These are phyloP conservation scores for Mytilinidion resinicola DNA, from an alignment of 495 filamentous ascomycete species.

Conservation along the genomic window DNA sequence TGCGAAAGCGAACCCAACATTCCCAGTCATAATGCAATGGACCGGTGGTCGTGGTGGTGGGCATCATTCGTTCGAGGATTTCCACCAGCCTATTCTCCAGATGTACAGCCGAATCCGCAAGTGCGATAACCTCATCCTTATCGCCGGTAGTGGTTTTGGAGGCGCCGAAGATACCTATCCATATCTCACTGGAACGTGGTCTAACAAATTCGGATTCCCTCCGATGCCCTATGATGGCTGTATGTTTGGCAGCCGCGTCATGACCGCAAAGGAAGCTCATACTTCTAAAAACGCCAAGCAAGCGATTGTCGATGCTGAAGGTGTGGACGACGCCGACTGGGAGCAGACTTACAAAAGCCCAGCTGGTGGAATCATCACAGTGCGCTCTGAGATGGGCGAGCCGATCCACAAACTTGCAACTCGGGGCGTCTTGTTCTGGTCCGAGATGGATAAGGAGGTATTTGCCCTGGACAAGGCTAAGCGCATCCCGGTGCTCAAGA, in stretches of 20 bases:
- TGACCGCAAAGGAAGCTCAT: slow-evolving; percentile 91
- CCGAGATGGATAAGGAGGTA: slow-evolving; percentile 96
- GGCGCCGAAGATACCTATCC: slow-evolving; percentile 88
- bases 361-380: slow-evolving; percentile 92
- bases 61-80: slow-evolving; percentile 93
- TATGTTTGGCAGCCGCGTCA: slow-evolving; percentile 85
- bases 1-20: slow-evolving; percentile 80
- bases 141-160: slow-evolving; percentile 90
- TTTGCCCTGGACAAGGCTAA: slow-evolving; percentile 95
- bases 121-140: slow-evolving; percentile 76
- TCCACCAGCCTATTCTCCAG: slow-evolving; percentile 85
- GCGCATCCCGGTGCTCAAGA: slow-evolving; percentile 83
- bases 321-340: slow-evolving; percentile 84
- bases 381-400: slow-evolving; percentile 97
- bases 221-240: slow-evolving; percentile 92
- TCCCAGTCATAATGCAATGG: slow-evolving; percentile 90
- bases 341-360: slow-evolving; percentile 93
- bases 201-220: slow-evolving; percentile 75
- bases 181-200: slow-evolving; percentile 85
- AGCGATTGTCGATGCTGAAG: slow-evolving; percentile 86
- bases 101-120: slow-evolving; percentile 83
- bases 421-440: slow-evolving; percentile 89
- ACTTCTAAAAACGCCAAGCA: slow-evolving; percentile 91
- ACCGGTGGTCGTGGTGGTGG: slow-evolving; percentile 91
- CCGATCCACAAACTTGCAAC: slow-evolving; percentile 98